Percentiles rank a stretch among this genome's conserved stretches.
These are phyloP conservation scores for Yarrowia divulgata DNA, from an alignment of 805 yeast species.

Conservation along the genomic window DNA sequence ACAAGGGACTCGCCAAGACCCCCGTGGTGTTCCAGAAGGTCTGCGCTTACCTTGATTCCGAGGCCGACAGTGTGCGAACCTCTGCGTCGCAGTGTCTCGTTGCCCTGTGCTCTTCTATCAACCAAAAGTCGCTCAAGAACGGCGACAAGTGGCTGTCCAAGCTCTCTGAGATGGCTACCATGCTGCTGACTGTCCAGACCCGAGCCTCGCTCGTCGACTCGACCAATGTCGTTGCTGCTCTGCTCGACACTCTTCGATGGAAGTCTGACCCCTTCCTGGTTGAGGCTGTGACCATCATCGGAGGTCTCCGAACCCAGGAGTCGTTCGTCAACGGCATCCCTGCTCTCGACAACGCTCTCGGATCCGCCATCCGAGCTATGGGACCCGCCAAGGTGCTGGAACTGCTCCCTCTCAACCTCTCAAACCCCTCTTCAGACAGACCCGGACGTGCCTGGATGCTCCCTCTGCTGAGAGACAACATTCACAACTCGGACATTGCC, in stretches of 20 bases:
- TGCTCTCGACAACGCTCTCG: constrained; percentile 81
- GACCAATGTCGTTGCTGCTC: constrained; percentile 68
- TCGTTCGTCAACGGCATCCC: constrained; percentile 66
- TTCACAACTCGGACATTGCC: constrained; percentile 70
- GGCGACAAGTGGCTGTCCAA: constrained; percentile 51
- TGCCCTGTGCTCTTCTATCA: constrained; percentile 72
- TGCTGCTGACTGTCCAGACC: constrained; percentile 73
- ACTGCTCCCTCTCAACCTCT: constrained; percentile 79
- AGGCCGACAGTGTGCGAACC: constrained; percentile 64
- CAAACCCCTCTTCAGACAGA: constrained; percentile 57
- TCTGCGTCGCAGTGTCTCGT: constrained; percentile 89
- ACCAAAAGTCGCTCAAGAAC: constrained; percentile 63
- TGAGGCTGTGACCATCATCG: constrained; percentile 71
- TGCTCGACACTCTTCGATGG: constrained; percentile 67
- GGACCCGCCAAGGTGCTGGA: constrained; percentile 87
- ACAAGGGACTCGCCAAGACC: constrained; percentile 61
- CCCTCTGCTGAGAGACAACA: constrained; percentile 88
- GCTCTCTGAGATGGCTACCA: constrained; percentile 63
- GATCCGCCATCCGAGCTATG: constrained; percentile 75
- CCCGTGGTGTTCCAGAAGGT: constrained; percentile 66
- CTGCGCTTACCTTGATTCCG: constrained; percentile 71
- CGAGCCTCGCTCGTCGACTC: constrained; percentile 78
- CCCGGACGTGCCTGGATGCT: constrained; percentile 96
- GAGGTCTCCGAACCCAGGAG: constrained; percentile 86
- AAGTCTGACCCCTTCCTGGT: constrained; percentile 76